Evolutionary conservation across 2,329 filamentous ascomycete species (phyloP).

Genomic region (Penicillium sp.): DNA sequence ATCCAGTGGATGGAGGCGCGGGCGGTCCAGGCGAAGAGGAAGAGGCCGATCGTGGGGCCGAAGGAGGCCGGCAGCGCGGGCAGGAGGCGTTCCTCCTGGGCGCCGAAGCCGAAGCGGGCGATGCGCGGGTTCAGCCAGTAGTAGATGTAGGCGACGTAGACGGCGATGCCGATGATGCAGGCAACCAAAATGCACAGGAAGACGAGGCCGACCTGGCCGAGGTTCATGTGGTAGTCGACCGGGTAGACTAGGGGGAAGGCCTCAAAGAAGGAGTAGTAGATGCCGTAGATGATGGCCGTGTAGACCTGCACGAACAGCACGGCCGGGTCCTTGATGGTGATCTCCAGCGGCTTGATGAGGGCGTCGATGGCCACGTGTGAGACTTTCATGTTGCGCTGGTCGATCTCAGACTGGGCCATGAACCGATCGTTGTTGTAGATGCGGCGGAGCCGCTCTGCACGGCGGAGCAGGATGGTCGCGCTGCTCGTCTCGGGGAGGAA

Average conservation of each 20-base stretch:
- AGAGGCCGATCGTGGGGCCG: constrained; percentile 58
- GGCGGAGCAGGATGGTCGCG: constrained; percentile 60
- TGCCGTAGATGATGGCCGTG: constrained; percentile 57
- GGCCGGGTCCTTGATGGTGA: constrained; percentile 62
- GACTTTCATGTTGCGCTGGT: constrained; percentile 43
- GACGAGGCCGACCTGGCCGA: constrained; percentile 58
- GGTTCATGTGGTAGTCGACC: constrained; percentile 58
- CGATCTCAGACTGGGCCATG: constrained; percentile 63
- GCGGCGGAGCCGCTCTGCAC: constrained; percentile 60
- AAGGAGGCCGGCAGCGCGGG: constrained; percentile 56
- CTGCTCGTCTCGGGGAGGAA: constrained; percentile 63
- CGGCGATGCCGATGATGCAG: constrained; percentile 51
- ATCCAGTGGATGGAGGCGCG: constrained; percentile 37
- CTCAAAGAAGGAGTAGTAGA: constrained; percentile 60
- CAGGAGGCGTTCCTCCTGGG: constrained; percentile 53
- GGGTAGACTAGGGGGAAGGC: constrained; percentile 64
- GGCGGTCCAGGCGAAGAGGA: constrained; percentile 47
- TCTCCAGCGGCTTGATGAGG: constrained; percentile 52
- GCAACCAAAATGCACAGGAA: constrained; percentile 61
- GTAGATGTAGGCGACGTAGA: constrained; percentile 54
- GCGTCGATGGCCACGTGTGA: constrained; percentile 20
- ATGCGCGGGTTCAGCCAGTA: constrained; percentile 54
- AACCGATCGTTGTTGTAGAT: constrained; percentile 57
- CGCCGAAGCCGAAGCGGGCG: constrained; percentile 48
- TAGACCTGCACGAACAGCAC: constrained; percentile 63